phyloP scores from a whole-genome alignment of 257 asterid genomes.

The Knoxia roxburghii region DNA sequence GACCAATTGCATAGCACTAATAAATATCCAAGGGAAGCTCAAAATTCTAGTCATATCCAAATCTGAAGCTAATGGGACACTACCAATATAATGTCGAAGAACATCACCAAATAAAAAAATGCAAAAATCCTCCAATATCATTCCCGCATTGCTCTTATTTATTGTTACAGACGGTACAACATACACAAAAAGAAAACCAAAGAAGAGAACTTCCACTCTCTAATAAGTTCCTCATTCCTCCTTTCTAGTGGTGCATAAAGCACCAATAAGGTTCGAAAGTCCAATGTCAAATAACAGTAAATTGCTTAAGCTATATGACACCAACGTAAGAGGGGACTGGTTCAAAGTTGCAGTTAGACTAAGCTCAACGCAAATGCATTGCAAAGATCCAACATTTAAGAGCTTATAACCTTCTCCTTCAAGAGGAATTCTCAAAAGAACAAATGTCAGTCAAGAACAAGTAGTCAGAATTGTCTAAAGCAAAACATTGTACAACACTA shows the following conservation, averaged over 20 bases:
- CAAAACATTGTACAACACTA: neutral
- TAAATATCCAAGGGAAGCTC: neutral
- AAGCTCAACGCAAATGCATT: neutral
- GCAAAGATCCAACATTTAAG: neutral
- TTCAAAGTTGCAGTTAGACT: neutral
- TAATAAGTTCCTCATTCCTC: neutral
- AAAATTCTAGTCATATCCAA: neutral
- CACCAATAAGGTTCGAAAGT: neutral
- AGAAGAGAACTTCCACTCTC: no score
- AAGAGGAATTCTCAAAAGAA: neutral
- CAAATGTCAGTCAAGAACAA: neutral
- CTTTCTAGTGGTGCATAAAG: neutral
- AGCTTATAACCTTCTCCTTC: slow-evolving; percentile 5
- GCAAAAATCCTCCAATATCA: neutral
- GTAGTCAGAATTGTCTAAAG: neutral
- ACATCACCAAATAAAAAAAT: neutral
- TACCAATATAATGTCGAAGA: no score
- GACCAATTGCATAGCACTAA: neutral
- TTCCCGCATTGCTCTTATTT: no score
- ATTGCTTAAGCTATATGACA: neutral
- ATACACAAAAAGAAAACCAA: neutral
- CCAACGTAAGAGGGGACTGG: neutral
- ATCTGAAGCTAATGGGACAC: neutral
- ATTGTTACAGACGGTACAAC: neutral
- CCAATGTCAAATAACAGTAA: neutral